Conservation (phyloP, 352 stramenopile genomes). For the Poterioochromonas sp. region DNA sequence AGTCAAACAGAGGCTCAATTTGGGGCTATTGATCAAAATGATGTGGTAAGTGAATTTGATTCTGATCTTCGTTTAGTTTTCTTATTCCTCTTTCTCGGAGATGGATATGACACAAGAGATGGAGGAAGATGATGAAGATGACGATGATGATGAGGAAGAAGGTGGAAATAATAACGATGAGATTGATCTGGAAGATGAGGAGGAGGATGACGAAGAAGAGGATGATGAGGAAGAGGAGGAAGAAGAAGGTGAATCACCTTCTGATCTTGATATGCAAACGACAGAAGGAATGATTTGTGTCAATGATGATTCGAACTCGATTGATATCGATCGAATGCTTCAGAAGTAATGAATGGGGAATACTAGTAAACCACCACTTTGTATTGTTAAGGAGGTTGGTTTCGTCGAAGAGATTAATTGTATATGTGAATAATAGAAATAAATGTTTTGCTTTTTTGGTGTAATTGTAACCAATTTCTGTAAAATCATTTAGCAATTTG, state of each 20-base stretch:
- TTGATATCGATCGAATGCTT: neutral
- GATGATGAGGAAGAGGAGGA: constrained; percentile 45
- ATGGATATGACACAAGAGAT: constrained; percentile 17
- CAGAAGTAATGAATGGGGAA: no score
- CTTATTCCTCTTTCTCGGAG: neutral
- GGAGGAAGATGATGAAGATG: constrained; percentile 52
- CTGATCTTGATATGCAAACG: neutral
- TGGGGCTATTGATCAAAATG: constrained; percentile 31
- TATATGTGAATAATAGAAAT: no score
- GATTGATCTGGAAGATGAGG: constrained; percentile 37
- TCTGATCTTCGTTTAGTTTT: neutral
- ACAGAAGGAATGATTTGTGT: neutral
- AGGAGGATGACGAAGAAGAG: constrained; percentile 36
- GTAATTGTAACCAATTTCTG: no score
- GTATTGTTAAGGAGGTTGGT: no score
- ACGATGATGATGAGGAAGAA: constrained; percentile 43
- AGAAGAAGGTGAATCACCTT: neutral
- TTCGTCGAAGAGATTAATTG: no score
- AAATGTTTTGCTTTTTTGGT: no score
- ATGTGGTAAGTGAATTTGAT: constrained; percentile 17
- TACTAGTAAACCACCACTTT: no score
- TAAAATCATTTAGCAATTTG: no score
- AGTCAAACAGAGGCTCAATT: constrained; percentile 32
- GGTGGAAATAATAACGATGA: constrained; percentile 39
- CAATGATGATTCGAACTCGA: neutral